A percentile compares a stretch with the other conserved stretches of the same genome.
Evolutionary conservation across 78 protist species (phyloP).

Genomic region (Goniomonas avonlea): DNA sequence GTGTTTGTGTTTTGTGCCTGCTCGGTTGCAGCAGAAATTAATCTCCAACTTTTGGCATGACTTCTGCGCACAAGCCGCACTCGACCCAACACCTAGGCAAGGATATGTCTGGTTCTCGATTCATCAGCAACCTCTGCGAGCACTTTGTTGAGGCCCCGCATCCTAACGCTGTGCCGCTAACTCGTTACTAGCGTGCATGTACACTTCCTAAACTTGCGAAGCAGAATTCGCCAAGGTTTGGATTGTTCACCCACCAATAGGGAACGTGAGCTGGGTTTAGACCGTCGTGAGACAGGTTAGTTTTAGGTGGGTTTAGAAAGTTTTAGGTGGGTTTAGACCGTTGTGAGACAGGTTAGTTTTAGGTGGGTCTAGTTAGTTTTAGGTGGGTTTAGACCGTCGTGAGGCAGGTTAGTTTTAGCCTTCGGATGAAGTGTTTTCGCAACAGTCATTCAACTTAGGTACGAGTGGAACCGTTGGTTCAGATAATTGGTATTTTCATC

Average conservation of each 20-base stretch:
- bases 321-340: slow-evolving; percentile 86
- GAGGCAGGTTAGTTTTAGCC: slow-evolving; percentile 84
- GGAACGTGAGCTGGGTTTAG: slow-evolving; percentile 85
- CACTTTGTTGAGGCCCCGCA: not conserved
- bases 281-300: slow-evolving; percentile 81
- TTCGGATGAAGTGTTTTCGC: slow-evolving; percentile 47
- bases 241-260: slow-evolving; percentile 85
- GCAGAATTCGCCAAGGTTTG: slow-evolving; percentile 39
- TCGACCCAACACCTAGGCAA: not conserved
- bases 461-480: slow-evolving; percentile 74
- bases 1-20: too few species aligned
- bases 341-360: slow-evolving; percentile 86
- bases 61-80: too few species aligned
- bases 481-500: slow-evolving; percentile 47
- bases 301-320: too few species aligned
- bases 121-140: too few species aligned
- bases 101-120: not conserved
- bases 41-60: too few species aligned
- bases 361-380: slow-evolving; percentile 75
- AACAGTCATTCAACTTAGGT: slow-evolving; percentile 52
- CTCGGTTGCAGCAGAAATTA: too few species aligned
- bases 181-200: too few species aligned
- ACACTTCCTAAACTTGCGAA: too few species aligned
- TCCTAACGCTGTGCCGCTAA: not conserved
- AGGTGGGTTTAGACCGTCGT: slow-evolving; percentile 88